A percentile compares a stretch with the other conserved stretches of the same genome.
Evolutionary conservation across 2,329 filamentous ascomycete species (phyloP).

Genomic region (Cordyceps javanica): DNA sequence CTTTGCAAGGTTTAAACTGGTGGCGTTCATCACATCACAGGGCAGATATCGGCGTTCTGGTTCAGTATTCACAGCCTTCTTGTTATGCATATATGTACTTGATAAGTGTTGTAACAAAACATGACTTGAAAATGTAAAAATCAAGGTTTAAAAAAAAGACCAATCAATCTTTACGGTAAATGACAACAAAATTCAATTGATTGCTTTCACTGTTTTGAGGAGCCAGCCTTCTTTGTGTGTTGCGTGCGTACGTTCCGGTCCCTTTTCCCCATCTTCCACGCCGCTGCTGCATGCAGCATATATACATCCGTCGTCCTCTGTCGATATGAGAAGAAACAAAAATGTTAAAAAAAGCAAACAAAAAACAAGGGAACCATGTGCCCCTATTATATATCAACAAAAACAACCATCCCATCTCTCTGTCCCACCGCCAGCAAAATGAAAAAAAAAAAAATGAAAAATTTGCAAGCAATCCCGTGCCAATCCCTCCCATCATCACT

Average conservation of each 20-base stretch:
- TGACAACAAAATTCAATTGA: background rate
- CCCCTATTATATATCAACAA: background rate
- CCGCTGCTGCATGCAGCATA: no score
- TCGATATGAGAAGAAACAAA: background rate
- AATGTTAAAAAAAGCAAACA: background rate
- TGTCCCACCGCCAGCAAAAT: no score
- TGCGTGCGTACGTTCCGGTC: background rate
- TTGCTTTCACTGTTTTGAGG: conserved; percentile 6
- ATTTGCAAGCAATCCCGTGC: no score
- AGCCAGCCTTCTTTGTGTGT: background rate
- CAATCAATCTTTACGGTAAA: background rate
- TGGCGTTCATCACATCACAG: conserved; percentile 23
- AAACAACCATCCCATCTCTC: no score
- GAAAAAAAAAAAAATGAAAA: no score
- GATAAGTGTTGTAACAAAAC: background rate
- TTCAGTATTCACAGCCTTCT: background rate
- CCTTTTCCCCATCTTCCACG: background rate
- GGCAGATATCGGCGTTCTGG: background rate
- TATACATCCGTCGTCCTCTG: background rate
- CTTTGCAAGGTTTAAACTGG: background rate
- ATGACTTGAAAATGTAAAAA: background rate
- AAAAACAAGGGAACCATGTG: background rate
- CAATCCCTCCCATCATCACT: background rate
- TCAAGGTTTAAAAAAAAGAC: background rate
- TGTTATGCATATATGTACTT: background rate